Evolutionary conservation across 2,329 filamentous ascomycete genomes (phyloP), one percentile per base, ranked within the genome.

Genomic region (Colletotrichum lentis): DNA sequence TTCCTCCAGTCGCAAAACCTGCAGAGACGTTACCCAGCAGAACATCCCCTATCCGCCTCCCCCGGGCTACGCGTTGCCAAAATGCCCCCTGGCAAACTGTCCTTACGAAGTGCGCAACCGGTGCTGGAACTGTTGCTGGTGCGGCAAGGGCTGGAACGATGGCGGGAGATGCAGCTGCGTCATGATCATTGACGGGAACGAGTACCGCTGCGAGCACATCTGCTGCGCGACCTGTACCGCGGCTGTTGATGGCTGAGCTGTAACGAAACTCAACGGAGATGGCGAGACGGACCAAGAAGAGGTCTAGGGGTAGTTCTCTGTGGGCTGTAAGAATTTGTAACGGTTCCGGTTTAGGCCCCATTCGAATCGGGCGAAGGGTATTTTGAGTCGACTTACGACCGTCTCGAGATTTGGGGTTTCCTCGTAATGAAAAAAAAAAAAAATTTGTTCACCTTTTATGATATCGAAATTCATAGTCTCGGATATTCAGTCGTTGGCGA

Each of bases 121-220:
- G 39, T 80, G 75, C 70, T 86, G 84, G 84, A 84, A 84, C 74
- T 86, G 84, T 75, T 86, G 84, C 74, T 86, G 83, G 83, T 86
- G 84, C 66, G 84, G 84, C 35, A 85, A 85, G 72, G 77, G 78
- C n/a, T 81, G 81, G 78, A 86, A 86, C 72, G 78, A 79, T 52
- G 76, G 77, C 31, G 84, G 83, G 5, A 80, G 83, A 31, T 86
- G 84, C 75, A 80, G 80, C 70, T 84, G 83, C 73, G 76, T 84
- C 73, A 85, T 86, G 84, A 81, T 85, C 62, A 79, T 82, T 55
- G 82, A 85, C 49, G 81, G 83, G 20, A 81, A 79, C 64, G 75
- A 80, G 70, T 83, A 83, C 65, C 80, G 79, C 62, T 86, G 84
- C 72, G 83, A 85, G 74, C 84, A 86, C 71, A 83, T 86, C 46